Base-by-base conservation (phyloP, 345 rosid genomes). In the Euclidium syriacum region DNA sequence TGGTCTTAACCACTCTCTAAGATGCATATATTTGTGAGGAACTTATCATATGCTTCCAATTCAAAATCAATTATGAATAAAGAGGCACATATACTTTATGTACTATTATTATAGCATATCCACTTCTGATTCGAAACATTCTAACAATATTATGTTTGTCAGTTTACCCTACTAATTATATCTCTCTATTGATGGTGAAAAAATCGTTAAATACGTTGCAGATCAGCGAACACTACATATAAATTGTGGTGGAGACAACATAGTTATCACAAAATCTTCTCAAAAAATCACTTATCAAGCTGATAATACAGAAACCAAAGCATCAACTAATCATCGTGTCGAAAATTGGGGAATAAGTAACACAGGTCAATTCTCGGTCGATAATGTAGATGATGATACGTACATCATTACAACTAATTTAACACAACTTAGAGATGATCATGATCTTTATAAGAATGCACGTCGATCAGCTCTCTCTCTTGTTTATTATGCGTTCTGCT, bases 401-500 rank as follows among this genome's bases (percentile, higher is more conserved):
- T 71, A 48, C 34, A 2, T 8, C 1, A 1, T 40, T 36, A 30
- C 51, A 48, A 44, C 15, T 17, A 10, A 0, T 22, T 22, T 6
- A 52, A 6, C 30, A 22, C 23, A 8, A 5, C 10, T 27, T 0
- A 47, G 43, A 48, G 54, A 71, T 23, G 18, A 24, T 64, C 38
- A 67, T 23, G 55, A 71, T 14, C 50, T 81, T 6, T 80, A 83
- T 33, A 65, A 23, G 6, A 72, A 58, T 0, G 95, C 85, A 12
- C 84, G 95, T 7, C 68, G 76, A 22, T 68, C 91, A 47, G 78
- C 95, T 41, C 59, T 79, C n/a, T 79, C 85, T 4, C 81, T 89
- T 1, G 78, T 83, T 34, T 89, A 84, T 67, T 77, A 76, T 71
- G 86, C 72, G 2, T 79, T 71, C 24, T 89, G 96, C 73, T 75